Evolutionary conservation across 352 stramenopile species (phyloP), one percentile per base, ranked within the genome.

Genomic region (Phytophthora europaea): DNA sequence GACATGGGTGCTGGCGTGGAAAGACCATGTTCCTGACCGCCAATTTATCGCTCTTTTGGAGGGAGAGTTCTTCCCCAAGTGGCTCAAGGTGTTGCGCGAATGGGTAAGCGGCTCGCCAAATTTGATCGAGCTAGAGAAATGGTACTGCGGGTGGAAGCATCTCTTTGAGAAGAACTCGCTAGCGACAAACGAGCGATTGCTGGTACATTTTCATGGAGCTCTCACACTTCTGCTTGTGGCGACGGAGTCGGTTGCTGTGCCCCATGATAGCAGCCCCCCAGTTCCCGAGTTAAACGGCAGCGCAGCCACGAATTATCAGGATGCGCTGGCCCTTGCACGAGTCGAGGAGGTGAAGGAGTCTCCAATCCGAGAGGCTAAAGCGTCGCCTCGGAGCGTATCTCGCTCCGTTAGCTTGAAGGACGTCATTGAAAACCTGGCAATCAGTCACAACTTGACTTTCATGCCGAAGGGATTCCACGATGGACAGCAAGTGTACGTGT

Each of bases 1-100:
- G 22, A 78, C 71, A 23, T 96, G 88, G 88, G 77, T 95, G 22
- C 57, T 97, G 4, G 87, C 80, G 45, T 97, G 92, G 92, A 79
- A 84, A 75, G 59, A 76, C 18, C 48, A 90, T 58, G 66, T 97
- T 33, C 87, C 90, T 10, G 65, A 91, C 10, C 82, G 86, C 0
- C 90, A 97, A 59, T 84, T 95, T 56, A 77, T 95, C 34, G 87
- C 89, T 23, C 73, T 97, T 2, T 80, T 98, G 23, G 93, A 98
- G 74, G 93, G 90, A 9, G 94, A 98, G 59, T 97, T 98, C 57
- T 98, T 98, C 57, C 89, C 91, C 0, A 92, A 96, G 65, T 98
- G 94, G 94, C 84, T 98, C 13, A 84, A 85, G 18, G 87, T 94
- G 16, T 72, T 98, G 53, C 89, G 84, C 15, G 80, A 79, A 53